Evolutionary conservation across 176 grass and related monocot genomes (phyloP).

Genomic region (Oryza glaberrima): DNA sequence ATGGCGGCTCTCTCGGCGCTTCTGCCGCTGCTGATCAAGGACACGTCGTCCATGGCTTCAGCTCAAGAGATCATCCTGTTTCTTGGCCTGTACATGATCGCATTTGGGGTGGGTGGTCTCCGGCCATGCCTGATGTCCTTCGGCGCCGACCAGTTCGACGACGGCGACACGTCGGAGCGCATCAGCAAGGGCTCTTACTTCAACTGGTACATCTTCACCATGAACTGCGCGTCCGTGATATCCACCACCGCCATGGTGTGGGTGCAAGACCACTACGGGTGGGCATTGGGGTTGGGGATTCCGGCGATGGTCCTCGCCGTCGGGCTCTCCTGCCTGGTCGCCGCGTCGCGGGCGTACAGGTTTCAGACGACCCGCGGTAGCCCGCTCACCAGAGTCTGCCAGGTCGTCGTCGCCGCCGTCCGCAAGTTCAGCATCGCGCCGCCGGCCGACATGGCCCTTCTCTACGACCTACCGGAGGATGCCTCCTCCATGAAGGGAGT

Average conservation of each 20-base stretch:
- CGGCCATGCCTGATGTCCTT: conserved; percentile 55
- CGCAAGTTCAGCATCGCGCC: neutral
- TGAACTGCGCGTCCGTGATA: conserved; percentile 10
- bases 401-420: conserved; percentile 32
- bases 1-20: conserved; percentile 44
- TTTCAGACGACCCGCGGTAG: conserved; percentile 34
- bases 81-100: conserved; percentile 54
- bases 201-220: conserved; percentile 14
- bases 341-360: conserved; percentile 12
- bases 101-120: conserved; percentile 44
- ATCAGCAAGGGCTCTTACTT: conserved; percentile 20
- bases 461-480: conserved; percentile 7
- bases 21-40: conserved; percentile 21
- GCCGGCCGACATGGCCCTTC: conserved; percentile 19
- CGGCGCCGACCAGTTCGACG: conserved; percentile 65
- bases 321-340: conserved; percentile 8
- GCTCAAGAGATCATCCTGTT: conserved; percentile 24
- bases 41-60: neutral
- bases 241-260: conserved; percentile 36
- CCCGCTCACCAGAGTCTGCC: conserved; percentile 38
- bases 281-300: conserved; percentile 27
- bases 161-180: conserved; percentile 24
- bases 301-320: conserved; percentile 28
- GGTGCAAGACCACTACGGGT: conserved; percentile 40
- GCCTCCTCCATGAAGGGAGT: neutral